These are phyloP conservation scores for Phytophthora pseudosyringae DNA, from an alignment of 352 stramenopile species.

Conservation along the genomic window DNA sequence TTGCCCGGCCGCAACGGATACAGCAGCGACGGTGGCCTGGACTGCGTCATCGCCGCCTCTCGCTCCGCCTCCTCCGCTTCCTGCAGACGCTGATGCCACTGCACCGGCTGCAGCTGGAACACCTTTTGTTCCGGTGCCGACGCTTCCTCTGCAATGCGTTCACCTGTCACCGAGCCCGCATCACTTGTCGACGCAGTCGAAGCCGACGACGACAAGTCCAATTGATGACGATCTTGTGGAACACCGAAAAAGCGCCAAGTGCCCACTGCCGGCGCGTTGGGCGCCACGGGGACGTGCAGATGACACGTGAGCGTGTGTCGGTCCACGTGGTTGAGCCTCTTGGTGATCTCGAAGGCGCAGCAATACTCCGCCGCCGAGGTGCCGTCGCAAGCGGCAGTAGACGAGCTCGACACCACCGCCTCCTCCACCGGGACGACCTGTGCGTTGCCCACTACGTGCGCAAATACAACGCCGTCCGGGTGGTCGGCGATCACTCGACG, in stretches of 20 bases:
- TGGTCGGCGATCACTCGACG: conserved; percentile 28
- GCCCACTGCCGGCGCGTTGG: conserved; percentile 30
- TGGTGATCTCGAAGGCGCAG: conserved; percentile 56
- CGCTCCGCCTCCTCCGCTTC: conserved; percentile 21
- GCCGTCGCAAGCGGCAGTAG: conserved; percentile 4
- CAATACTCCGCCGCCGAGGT: conserved; percentile 40
- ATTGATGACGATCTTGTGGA: neutral
- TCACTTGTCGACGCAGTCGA: conserved; percentile 25
- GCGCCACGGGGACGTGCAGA: conserved; percentile 40
- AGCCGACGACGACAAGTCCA: conserved; percentile 23
- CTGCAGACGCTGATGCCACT: conserved; percentile 32
- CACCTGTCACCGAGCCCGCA: neutral
- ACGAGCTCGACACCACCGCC: conserved; percentile 24
- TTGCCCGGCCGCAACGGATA: conserved; percentile 62
- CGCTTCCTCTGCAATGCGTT: neutral
- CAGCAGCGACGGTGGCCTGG: conserved; percentile 35
- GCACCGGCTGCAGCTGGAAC: conserved; percentile 39
- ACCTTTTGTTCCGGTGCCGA: conserved; percentile 15
- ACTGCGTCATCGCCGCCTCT: conserved; percentile 20
- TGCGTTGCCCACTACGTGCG: conserved; percentile 42
- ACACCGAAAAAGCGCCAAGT: conserved; percentile 35
- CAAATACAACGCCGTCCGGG: conserved; percentile 36
- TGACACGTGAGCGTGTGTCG: conserved; percentile 52
- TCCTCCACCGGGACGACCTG: conserved; percentile 30
- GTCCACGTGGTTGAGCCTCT: conserved; percentile 45